phyloP scores from a whole-genome alignment of 345 rosid genomes.

The Brassica incana region DNA sequence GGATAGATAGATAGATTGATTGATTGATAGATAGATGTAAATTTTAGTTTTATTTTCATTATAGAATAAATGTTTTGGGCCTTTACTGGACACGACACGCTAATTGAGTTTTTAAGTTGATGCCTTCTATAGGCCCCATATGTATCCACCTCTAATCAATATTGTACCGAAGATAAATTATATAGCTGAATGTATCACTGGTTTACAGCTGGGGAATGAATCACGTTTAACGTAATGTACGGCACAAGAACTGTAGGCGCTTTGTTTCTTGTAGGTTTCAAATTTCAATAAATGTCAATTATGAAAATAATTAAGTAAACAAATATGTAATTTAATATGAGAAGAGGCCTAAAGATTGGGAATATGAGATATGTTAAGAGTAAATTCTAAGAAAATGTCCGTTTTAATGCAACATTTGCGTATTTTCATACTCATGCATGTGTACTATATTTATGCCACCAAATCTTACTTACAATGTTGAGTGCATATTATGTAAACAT shows the following conservation, averaged over 20 bases:
- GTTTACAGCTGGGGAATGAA: constrained; percentile 31
- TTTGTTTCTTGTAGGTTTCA: constrained; percentile 19
- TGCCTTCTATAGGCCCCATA: not conserved
- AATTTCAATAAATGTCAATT: constrained; percentile 26
- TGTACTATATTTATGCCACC: constrained; percentile 12
- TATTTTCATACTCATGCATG: constrained; percentile 32
- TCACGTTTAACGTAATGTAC: constrained; percentile 35
- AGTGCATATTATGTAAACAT: not conserved
- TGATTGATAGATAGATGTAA: too few relatives aligned
- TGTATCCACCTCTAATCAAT: not conserved
- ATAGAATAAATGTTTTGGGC: not conserved
- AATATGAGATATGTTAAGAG: constrained; percentile 33
- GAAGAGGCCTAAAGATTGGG: constrained; percentile 27
- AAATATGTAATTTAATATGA: not conserved
- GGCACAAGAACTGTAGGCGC: constrained; percentile 20
- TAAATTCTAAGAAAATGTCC: constrained; percentile 28
- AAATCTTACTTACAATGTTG: not conserved
- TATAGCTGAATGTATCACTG: not conserved
- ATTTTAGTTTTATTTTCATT: not conserved
- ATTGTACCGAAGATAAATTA: not conserved
- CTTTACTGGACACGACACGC: not conserved
- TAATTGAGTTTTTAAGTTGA: not conserved
- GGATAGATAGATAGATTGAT: too few relatives aligned
- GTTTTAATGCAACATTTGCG: constrained; percentile 27
- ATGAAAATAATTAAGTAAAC: not conserved